Evolutionary conservation across 2,329 filamentous ascomycete genomes (phyloP), one percentile per base, ranked within the genome.

Genomic region (Lachnellula hyalina): DNA sequence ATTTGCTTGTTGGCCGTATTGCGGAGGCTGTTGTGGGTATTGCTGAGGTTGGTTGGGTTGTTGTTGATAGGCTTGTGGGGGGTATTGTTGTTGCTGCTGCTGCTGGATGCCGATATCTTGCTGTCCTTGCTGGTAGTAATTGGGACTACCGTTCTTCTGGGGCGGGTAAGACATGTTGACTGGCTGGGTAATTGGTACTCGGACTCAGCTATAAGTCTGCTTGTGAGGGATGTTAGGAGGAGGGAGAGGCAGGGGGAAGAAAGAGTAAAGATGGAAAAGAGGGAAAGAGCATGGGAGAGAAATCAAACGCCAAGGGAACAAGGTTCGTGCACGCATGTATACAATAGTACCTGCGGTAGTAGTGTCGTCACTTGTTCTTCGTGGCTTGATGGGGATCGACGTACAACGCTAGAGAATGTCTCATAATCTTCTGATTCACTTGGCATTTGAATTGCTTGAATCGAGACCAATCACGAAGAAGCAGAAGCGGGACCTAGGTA

Each of bases 131-230:
- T 61, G 55, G 45, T 64, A 65, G 46, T 67, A 66, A 51, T 63
- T 60, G 40, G 63, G 63, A 12, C 54, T 53, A 34, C 57, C 60
- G 34, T 64, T 55, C 23, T 57, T 54, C n/a, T 51, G 56, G 41
- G 63, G 64, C 47, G 61, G 56, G 53, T 64, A 62, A 7, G 63
- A 60, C 63, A 67, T 65, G 17, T 23, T 53, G 55, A 28, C 15
- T n/a, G 36, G 36, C 36, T 21, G n/a, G 23, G 21, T 32, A 17
- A 34, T 46, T 12, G 44, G 21, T 17, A 32, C 5, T 5, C 23
- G 23, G 3, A 6, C 23, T 21, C 44, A 46, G n/a, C 25, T 28
- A 1, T 32, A 46, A 25, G 9, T 28, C 21, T 46, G 23, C 23
- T 32, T 12, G 21, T 46, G 23, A 32, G n/a, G 44, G 14, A 46